Evolutionary conservation across 2,329 filamentous ascomycete genomes (phyloP).

Genomic region (Penicillium sp.): DNA sequence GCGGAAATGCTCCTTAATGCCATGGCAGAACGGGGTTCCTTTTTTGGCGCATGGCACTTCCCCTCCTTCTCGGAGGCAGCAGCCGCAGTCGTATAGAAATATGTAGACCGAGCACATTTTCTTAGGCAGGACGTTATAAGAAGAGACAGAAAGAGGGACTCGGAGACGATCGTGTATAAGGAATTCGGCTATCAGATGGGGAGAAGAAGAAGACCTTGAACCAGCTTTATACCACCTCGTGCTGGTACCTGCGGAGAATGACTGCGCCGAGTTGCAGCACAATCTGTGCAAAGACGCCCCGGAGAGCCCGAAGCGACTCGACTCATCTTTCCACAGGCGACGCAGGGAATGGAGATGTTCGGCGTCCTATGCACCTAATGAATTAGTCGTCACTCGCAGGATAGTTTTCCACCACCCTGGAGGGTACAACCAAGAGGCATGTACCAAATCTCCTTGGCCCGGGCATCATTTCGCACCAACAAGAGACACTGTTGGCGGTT

Average conservation of each 20-base stretch:
- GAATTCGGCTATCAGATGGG: conserved; percentile 9
- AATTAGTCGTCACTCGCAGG: conserved; percentile 22
- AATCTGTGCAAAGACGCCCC: conserved; percentile 21
- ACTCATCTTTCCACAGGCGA: conserved; percentile 8
- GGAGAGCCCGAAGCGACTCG: not conserved
- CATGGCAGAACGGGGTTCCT: conserved; percentile 35
- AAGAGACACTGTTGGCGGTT: conserved; percentile 30
- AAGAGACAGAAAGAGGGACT: not conserved
- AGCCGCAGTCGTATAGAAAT: conserved; percentile 43
- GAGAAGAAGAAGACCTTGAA: conserved; percentile 11
- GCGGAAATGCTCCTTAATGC: conserved; percentile 38
- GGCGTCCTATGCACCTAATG: conserved; percentile 23
- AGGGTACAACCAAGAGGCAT: conserved; percentile 18
- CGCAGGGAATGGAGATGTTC: conserved; percentile 16
- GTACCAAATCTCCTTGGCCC: conserved; percentile 15
- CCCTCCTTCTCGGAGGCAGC: conserved; percentile 37
- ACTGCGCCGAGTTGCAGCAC: conserved; percentile 20
- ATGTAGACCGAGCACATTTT: conserved; percentile 45
- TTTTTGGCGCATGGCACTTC: conserved; percentile 40
- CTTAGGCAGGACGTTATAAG: not conserved
- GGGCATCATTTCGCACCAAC: conserved; percentile 28
- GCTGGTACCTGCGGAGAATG: conserved; percentile 23
- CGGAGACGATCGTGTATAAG: conserved; percentile 4
- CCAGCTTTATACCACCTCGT: conserved; percentile 26
- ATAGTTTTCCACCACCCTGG: conserved; percentile 23